Evolutionary conservation across 2,329 filamentous ascomycete species (phyloP), one percentile per base, ranked within the genome.

Genomic region (Pseudovirgaria hyperparasitica): DNA sequence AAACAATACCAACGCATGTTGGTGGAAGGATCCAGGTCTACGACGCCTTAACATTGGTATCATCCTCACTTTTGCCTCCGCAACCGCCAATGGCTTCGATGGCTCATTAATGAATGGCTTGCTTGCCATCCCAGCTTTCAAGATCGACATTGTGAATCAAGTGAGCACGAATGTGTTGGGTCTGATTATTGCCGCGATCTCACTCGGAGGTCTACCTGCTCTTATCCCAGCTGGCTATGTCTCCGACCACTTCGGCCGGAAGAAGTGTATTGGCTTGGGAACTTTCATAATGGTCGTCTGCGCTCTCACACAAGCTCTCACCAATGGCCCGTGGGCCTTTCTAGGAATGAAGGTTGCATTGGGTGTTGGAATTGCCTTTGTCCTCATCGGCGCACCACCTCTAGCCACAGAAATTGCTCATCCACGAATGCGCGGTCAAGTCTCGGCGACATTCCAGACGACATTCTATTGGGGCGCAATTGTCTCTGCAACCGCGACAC

Each of bases 331-430:
- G 32, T 46, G 26, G 28, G 43, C 31, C 9, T 9, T 27, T 6
- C 14, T 27, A 10, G 42, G 44, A 21, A 42, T 44, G 22, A 31
- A 36, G 22, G 46, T 47, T 46, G 43, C 28, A 38, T 47, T 21
- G 42, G 43, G 43, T 10, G 42, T 45, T 22, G 43, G 41, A 17
- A 38, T 45, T 17, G 40, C 41, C 4, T 43, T 45, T 25, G 40
- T 40, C 10, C 41, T 41, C 26, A 38, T 33, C 12, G 35, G 39
- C 12, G 43, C 42, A 20, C 42, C 44, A 14, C 29, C 45, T 10
- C 26, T 63, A 8, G 51, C 64, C 36, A 60, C 52, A 14, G 61
- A 65, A 33, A 48, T 63, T 14, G 55, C 57, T 5, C 57, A 63
- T 24, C 42, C 44, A 5, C 37, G 45, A 28, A 34, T 47, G 31